These are phyloP conservation scores for Ormosia semicastrata DNA, from an alignment of 306 rosid species.

Conservation along the genomic window DNA sequence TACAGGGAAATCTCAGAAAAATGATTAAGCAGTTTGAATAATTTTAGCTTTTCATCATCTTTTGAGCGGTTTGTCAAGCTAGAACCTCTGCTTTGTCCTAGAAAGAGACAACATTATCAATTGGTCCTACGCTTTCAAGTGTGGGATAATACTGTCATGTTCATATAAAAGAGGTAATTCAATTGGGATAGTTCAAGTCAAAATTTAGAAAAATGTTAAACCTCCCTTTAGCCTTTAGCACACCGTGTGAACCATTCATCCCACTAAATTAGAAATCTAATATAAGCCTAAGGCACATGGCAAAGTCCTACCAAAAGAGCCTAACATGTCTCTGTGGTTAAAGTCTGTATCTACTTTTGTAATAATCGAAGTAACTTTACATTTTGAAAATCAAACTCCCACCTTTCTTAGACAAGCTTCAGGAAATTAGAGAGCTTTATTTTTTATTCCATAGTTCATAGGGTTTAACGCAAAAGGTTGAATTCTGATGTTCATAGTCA, in stretches of 20 bases:
- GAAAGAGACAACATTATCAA: slow-evolving; percentile 43
- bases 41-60: not conserved
- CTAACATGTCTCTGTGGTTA: slow-evolving; percentile 19
- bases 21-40: slow-evolving; percentile 12
- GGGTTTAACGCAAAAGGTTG: slow-evolving; percentile 31
- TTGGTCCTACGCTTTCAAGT: slow-evolving; percentile 19
- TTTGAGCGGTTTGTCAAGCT: slow-evolving; percentile 35
- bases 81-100: slow-evolving; percentile 34
- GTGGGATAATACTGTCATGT: not conserved
- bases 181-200: not conserved
- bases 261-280: not conserved
- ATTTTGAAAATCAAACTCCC: slow-evolving; percentile 39
- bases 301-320: not conserved
- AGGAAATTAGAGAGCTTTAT: slow-evolving; percentile 24
- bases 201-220: not conserved
- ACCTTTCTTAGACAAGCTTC: slow-evolving; percentile 37
- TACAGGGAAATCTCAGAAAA: not conserved
- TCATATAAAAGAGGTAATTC: slow-evolving; percentile 8
- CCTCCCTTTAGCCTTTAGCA: not conserved
- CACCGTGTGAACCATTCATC: not conserved
- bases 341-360: slow-evolving; percentile 46
- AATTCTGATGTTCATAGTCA: slow-evolving; percentile 19
- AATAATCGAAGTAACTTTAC: slow-evolving; percentile 53
- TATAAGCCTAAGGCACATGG: slow-evolving; percentile 16
- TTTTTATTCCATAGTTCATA: slow-evolving; percentile 4